A percentile compares a stretch with the other conserved stretches of the same genome.
Conservation (phyloP, 2,329 filamentous ascomycete species). For the Paradendryphiella salina region DNA sequence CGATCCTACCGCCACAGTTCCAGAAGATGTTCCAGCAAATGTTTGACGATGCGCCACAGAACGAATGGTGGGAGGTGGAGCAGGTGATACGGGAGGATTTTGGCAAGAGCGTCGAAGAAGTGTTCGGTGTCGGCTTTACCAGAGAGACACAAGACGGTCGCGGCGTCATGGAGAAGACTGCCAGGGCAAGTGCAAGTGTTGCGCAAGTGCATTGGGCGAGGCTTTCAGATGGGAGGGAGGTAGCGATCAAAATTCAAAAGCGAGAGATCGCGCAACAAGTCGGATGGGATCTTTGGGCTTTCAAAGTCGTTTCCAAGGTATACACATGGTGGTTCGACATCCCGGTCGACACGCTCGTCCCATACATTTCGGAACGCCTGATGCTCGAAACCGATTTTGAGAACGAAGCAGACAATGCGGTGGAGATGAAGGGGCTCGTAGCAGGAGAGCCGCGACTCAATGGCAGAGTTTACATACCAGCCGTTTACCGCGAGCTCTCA, state of each 20-base stretch:
- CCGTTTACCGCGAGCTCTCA: slow-evolving; percentile 79
- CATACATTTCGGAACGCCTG: slow-evolving; percentile 90
- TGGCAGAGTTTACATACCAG: slow-evolving; percentile 83
- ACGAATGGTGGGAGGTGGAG: slow-evolving; percentile 83
- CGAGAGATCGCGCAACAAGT: slow-evolving; percentile 89
- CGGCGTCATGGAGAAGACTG: slow-evolving; percentile 71
- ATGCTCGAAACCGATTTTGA: slow-evolving; percentile 92
- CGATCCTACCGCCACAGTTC: slow-evolving; percentile 89
- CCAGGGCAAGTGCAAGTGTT: slow-evolving; percentile 82
- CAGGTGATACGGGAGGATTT: slow-evolving; percentile 87
- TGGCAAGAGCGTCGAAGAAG: slow-evolving; percentile 78
- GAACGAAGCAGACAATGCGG: slow-evolving; percentile 86
- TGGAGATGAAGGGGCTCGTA: slow-evolving; percentile 79
- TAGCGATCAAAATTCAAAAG: slow-evolving; percentile 97
- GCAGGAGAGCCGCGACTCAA: slow-evolving; percentile 73
- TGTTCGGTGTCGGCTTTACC: slow-evolving; percentile 85
- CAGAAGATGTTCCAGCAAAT: slow-evolving; percentile 94
- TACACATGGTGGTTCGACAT: slow-evolving; percentile 90
- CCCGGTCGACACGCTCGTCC: slow-evolving; percentile 87
- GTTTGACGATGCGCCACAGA: slow-evolving; percentile 97
- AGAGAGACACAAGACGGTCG: slow-evolving; percentile 59
- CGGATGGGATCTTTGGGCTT: slow-evolving; percentile 93
- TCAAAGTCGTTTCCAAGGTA: slow-evolving; percentile 81
- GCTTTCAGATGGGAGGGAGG: slow-evolving; percentile 81
- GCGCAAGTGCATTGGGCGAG: slow-evolving; percentile 96